Conservation (phyloP, 768 basidiomycete species). For the Tubosaeta sp. region DNA sequence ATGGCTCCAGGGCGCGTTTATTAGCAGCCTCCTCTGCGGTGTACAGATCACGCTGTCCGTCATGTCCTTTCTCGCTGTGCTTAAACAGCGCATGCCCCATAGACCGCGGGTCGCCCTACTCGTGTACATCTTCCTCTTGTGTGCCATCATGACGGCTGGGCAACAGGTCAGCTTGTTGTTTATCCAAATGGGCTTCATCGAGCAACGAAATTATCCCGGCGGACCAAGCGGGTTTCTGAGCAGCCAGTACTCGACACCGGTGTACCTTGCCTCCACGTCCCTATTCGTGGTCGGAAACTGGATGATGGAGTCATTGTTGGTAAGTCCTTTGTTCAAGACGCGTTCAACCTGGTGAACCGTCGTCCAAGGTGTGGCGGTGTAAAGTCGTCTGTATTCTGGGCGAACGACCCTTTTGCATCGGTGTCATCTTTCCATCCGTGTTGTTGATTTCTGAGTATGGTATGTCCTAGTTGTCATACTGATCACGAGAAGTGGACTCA, state of each 20-base stretch:
- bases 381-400: constrained; percentile 13
- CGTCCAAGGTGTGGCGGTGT: constrained; percentile 21
- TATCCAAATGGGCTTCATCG: constrained; percentile 14
- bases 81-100: constrained; percentile 9
- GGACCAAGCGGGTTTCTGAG: constrained; percentile 13
- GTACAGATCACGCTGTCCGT: constrained; percentile 16
- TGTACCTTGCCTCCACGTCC: constrained; percentile 1
- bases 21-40: constrained; percentile 19
- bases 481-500: not conserved
- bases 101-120: constrained; percentile 12
- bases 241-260: not conserved
- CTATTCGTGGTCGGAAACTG: constrained; percentile 18
- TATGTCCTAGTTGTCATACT: not conserved
- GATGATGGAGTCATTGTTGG: constrained; percentile 21
- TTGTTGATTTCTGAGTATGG: constrained; percentile 11
- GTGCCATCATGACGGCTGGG: constrained; percentile 13
- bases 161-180: constrained; percentile 10
- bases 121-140: constrained; percentile 12
- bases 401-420: constrained; percentile 4
- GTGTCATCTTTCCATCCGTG: constrained; percentile 5
- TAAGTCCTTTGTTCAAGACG: constrained; percentile 2
- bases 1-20: constrained; percentile 23
- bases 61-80: constrained; percentile 17
- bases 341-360: no score
- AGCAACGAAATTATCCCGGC: constrained; percentile 10